A percentile compares a stretch with the other conserved stretches of the same genome.
Evolutionary conservation across 2,329 filamentous ascomycete genomes (phyloP).

Genomic region (Epichloe gansuensis): DNA sequence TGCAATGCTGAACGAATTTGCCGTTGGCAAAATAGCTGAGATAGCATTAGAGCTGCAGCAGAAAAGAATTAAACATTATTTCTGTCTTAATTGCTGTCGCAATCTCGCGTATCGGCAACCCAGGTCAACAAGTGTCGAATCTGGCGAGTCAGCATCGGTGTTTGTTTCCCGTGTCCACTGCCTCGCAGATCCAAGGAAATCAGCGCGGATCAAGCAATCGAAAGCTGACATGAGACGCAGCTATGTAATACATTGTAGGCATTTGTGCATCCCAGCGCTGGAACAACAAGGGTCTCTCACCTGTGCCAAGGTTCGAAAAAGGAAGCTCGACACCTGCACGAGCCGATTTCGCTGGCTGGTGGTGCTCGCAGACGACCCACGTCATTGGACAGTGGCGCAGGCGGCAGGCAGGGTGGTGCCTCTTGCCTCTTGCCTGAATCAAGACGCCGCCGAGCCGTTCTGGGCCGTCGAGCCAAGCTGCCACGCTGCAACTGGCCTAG

Average conservation of each 20-base stretch:
- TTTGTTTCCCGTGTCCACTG: neutral
- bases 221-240: neutral
- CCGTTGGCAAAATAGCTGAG: too few relatives aligned
- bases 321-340: slow-evolving; percentile 3
- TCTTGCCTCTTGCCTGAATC: too few relatives aligned
- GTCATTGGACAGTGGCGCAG: slow-evolving; percentile 5
- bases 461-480: too few relatives aligned
- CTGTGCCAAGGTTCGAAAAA: neutral
- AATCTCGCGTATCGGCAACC: neutral
- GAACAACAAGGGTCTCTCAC: neutral
- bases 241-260: neutral
- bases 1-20: too few relatives aligned
- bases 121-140: neutral
- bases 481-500: too few relatives aligned
- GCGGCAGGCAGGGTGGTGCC: too few relatives aligned
- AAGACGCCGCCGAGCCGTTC: too few relatives aligned
- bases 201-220: neutral
- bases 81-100: neutral
- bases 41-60: too few relatives aligned
- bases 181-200: neutral
- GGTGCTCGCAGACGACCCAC: slow-evolving; percentile 2
- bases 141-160: neutral
- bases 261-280: neutral
- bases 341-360: slow-evolving; percentile 12
- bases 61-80: too few relatives aligned